Base-by-base conservation (phyloP, 805 yeast genomes). In the Lachancea quebecensis region DNA sequence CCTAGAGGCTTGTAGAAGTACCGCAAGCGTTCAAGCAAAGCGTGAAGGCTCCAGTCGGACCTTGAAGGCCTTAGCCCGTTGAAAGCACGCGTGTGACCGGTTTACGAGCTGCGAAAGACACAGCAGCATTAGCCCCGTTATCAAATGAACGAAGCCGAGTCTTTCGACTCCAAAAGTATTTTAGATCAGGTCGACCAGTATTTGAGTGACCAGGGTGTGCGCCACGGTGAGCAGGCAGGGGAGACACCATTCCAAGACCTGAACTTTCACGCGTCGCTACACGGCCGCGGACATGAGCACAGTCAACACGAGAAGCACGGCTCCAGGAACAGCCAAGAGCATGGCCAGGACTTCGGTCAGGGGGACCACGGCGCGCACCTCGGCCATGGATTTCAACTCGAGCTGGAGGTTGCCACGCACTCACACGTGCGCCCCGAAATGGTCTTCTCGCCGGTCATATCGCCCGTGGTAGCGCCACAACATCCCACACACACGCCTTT, bases 381-480 rank as follows among this genome's bases (percentile, higher is more conserved):
- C 6, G 25, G 25, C 25, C 33, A 30, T 11, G 33, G 33, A 14
- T 14, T 52, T 42, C 53, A 53, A 39, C 47, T 53, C 33, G 58
- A 52, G 25, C 37, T 54, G 34, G 58, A 54, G 32, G 47, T 38
- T 17, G 15, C 33, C 7, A 10, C 33, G 17, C 17, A 12, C 35
- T 14, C 33, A 6, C 14, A 30, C 33, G 33, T 77, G 2, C 64
- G 79, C 37, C 79, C 82, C 1, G 82, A 78, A 48, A 77, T 77
- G 41, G 77, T 77, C 4, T 85, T 82, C 63, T 85, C 93, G 1
- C 93, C 95, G 0, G 69, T 85, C 49, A 77, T 82, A 1, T 82
- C 90, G 2, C 95, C 95, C 0, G 81, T 85, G 9, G 83, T 79
- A 12, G 46, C 45, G 10, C 50, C 48, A 21, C 46, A 42, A 27